Evolutionary conservation across 1,284 basidiomycete genomes (phyloP).

Genomic region (Papiliotrema laurentii): DNA sequence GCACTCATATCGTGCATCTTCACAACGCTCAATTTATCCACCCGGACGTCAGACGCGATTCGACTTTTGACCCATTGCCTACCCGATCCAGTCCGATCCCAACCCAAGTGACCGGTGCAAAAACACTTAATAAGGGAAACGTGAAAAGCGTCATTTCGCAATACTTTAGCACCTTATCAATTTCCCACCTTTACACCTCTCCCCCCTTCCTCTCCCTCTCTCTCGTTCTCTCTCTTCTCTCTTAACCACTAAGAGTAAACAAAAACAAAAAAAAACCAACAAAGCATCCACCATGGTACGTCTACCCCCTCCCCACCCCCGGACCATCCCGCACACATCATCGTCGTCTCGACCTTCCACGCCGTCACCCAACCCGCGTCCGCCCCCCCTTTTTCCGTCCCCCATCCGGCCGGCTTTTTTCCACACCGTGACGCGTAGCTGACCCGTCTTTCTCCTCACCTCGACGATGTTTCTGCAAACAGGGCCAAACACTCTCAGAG

Average conservation of each 20-base stretch:
- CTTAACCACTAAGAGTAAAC: background rate
- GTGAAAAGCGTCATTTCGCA: too few relatives aligned
- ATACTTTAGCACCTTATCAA: too few relatives aligned
- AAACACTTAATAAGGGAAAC: background rate
- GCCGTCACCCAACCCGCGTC: background rate
- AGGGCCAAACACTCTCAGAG: conserved; percentile 50
- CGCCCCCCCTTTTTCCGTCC: background rate
- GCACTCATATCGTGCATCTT: too few relatives aligned
- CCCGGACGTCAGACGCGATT: background rate
- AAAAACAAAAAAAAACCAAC: too few relatives aligned
- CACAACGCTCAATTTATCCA: too few relatives aligned
- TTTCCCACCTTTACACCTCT: too few relatives aligned
- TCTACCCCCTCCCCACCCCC: background rate
- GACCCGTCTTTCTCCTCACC: conserved; percentile 1
- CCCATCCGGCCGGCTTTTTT: background rate
- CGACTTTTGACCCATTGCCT: background rate
- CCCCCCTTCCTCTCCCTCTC: too few relatives aligned
- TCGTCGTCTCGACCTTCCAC: background rate
- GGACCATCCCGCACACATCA: background rate
- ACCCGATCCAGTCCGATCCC: background rate
- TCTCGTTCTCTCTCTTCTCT: background rate
- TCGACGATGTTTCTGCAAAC: background rate
- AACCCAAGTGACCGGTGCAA: background rate
- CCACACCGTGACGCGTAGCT: conserved; percentile 10
- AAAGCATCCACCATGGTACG: conserved; percentile 2